Base-by-base conservation (phyloP, 1,284 basidiomycete species). In the Ustilago trichophora region DNA sequence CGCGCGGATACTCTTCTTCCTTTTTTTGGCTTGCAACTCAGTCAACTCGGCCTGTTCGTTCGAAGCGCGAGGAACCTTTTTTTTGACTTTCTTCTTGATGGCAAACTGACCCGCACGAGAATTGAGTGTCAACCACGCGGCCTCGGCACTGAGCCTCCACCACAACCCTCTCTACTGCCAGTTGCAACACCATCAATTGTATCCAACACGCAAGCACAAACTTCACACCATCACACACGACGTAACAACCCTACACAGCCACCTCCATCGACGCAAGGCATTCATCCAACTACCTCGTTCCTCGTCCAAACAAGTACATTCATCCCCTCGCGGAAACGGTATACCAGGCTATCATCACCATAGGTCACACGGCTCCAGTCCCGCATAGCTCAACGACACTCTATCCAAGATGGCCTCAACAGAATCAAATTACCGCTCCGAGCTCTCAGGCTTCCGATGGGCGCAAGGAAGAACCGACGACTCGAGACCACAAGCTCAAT, bases 391-490 rank as follows among this genome's bases (percentile, higher is more conserved):
- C n/a, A n/a, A n/a, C n/a, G n/a, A n/a, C 13, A 29, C 27, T 29
- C 25, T 40, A 27, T 13, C 21, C 8, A 42, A 24, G 32, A 42
- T 64, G 67, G 48, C 67, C 6, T 52, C 57, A 3, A 52, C 69
- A 41, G 69, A 72, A 44, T 54, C 69, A 41, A 72, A 64, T 29
- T 72, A 67, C 47, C 69, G 69, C n/a, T 72, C 69, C 38, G 63
- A 72, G 44, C 64, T 72, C 13, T 65, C 66, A 24, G 75, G 75
- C 49, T 76, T 76, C 42, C 55, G 73, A 45, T 76, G 75, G 75
- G 75, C 75, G 21, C 71, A 71, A 49, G 73, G 73, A 15, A 53
- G 59, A 24, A 75, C 70, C 8, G 75, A 76, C 42, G 75, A 76
- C 35, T 74, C 71, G 22, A 46, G 58, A 22, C 59, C 55, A 19